Conservation (phyloP, 2,329 filamentous ascomycete species). For the Myriangium duriaei region DNA sequence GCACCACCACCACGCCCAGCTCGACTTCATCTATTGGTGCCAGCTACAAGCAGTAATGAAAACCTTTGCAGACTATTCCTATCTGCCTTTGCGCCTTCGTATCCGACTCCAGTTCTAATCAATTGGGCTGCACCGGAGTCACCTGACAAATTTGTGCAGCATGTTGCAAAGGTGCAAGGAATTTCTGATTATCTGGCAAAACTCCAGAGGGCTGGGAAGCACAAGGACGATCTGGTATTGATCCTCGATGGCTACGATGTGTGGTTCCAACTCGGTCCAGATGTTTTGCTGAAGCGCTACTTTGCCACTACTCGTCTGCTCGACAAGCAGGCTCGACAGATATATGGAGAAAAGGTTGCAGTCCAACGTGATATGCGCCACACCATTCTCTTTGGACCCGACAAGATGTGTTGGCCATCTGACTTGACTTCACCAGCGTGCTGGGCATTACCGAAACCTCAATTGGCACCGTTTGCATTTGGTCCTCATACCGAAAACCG, state of each 20-base stretch:
- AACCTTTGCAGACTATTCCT: constrained; percentile 15
- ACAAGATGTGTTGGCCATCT: constrained; percentile 23
- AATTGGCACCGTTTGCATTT: constrained; percentile 28
- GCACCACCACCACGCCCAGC: no score
- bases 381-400: constrained; percentile 21
- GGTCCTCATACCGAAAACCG: constrained; percentile 32
- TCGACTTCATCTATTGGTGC: constrained; percentile 14
- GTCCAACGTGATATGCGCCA: constrained; percentile 12
- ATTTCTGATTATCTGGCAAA: constrained; percentile 35
- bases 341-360: no score
- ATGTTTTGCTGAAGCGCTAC: constrained; percentile 51
- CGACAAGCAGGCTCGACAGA: constrained; percentile 18
- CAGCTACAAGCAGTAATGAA: constrained; percentile 13
- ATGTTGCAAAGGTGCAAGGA: constrained; percentile 33
- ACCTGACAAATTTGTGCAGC: constrained; percentile 27
- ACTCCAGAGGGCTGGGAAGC: constrained; percentile 3
- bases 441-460: constrained; percentile 20
- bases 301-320: constrained; percentile 37
- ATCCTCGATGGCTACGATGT: constrained; percentile 52
- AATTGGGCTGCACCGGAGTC: constrained; percentile 27
- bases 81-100: constrained; percentile 43
- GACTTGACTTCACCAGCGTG: constrained; percentile 20
- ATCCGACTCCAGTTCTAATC: constrained; percentile 45
- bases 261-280: constrained; percentile 52
- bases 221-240: constrained; percentile 46